These are phyloP conservation scores for Populus hybrid DNA, from an alignment of 441 rosid genomes.

Conservation along the genomic window DNA sequence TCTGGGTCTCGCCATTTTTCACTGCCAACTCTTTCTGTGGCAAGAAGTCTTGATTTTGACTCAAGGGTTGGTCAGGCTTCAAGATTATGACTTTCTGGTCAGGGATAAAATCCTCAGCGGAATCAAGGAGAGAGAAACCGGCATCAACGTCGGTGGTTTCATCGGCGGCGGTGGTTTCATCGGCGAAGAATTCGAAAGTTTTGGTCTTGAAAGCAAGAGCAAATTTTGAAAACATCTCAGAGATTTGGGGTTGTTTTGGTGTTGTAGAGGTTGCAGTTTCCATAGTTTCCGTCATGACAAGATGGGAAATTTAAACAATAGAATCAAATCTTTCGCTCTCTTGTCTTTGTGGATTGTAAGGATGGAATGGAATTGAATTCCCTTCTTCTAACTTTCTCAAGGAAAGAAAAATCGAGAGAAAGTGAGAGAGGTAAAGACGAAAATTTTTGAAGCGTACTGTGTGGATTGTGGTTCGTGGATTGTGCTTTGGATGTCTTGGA, in stretches of 20 bases:
- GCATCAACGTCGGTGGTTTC: slow-evolving; percentile 34
- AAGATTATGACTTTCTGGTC: slow-evolving; percentile 89
- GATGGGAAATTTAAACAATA: neutral
- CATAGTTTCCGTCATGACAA: slow-evolving; percentile 38
- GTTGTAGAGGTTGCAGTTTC: slow-evolving; percentile 32
- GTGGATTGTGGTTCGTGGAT: neutral
- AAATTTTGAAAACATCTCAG: slow-evolving; percentile 86
- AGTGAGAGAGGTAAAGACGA: neutral
- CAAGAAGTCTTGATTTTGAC: slow-evolving; percentile 4
- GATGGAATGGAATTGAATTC: slow-evolving; percentile 2
- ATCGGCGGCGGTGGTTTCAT: neutral
- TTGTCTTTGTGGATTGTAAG: neutral
- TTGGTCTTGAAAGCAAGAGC: slow-evolving; percentile 86
- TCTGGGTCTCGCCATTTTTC: slow-evolving; percentile 19
- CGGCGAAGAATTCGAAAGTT: slow-evolving; percentile 72
- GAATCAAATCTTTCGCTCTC: neutral
- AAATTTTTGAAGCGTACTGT: too few relatives aligned
- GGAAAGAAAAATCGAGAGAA: slow-evolving; percentile 2
- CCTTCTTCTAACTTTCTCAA: neutral
- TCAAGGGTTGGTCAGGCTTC: slow-evolving; percentile 56
- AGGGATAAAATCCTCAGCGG: slow-evolving; percentile 82
- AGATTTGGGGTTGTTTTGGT: slow-evolving; percentile 66
- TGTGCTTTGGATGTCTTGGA: slow-evolving; percentile 62
- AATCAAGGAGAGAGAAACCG: slow-evolving; percentile 71
- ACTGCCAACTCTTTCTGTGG: slow-evolving; percentile 5